Evolutionary conservation across 805 yeast species (phyloP).

Genomic region (Candida morakotiae): DNA sequence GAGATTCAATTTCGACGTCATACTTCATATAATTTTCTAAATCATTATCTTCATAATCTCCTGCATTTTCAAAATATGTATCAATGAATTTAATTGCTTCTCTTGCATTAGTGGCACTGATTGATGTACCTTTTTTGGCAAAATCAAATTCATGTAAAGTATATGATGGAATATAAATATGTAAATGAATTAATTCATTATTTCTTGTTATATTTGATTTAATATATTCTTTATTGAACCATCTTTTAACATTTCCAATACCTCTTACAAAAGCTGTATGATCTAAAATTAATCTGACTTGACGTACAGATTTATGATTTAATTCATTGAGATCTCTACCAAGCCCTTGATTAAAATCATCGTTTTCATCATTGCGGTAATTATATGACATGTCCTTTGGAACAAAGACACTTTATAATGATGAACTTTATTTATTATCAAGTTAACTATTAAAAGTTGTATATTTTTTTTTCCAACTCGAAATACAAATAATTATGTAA

Average conservation of each 20-base stretch:
- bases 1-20: conserved; percentile 32
- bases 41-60: conserved; percentile 7
- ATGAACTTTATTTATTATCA: no score
- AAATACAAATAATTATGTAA: not conserved
- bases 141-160: conserved; percentile 59
- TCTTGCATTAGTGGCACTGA: conserved; percentile 60
- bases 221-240: conserved; percentile 45
- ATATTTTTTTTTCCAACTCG: not conserved
- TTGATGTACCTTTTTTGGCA: conserved; percentile 48
- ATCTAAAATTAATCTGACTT: conserved; percentile 48
- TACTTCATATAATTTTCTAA: conserved; percentile 8
- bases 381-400: conserved; percentile 6
- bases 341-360: conserved; percentile 4
- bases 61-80: conserved; percentile 22
- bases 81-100: conserved; percentile 64
- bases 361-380: conserved; percentile 2
- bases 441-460: not conserved
- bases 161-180: conserved; percentile 51
- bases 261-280: conserved; percentile 69
- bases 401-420: not conserved
- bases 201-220: conserved; percentile 17
- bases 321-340: not conserved
- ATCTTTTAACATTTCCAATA: conserved; percentile 60
- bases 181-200: conserved; percentile 20
- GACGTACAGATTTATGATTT: conserved; percentile 4